Conservation (phyloP, 139 green algal species). For the Picochlorum costavermella region DNA sequence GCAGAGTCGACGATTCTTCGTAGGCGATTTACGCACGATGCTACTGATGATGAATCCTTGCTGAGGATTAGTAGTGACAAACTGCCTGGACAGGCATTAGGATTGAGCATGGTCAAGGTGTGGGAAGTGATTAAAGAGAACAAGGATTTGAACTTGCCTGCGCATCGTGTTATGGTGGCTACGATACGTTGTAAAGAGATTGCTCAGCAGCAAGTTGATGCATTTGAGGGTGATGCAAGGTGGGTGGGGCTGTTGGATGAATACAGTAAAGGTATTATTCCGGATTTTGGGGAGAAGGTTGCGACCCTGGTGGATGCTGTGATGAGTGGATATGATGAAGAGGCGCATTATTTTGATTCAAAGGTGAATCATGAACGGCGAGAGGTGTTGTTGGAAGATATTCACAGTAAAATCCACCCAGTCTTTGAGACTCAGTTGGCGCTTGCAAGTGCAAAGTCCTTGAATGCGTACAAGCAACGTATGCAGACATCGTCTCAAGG, state of each 20-base stretch:
- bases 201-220: conserved; percentile 48
- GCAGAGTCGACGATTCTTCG: conserved; percentile 64
- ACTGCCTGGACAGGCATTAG: conserved; percentile 59
- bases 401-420: conserved; percentile 35
- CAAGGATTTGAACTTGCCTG: conserved; percentile 95
- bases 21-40: conserved; percentile 58
- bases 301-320: conserved; percentile 37
- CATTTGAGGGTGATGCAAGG: conserved; percentile 44
- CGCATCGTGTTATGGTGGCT: conserved; percentile 97
- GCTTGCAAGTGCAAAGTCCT: conserved; percentile 26
- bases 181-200: conserved; percentile 92
- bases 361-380: conserved; percentile 52
- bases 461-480: conserved; percentile 28
- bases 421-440: conserved; percentile 48
- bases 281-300: conserved; percentile 48
- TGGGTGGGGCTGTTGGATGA: conserved; percentile 45
- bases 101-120: conserved; percentile 68
- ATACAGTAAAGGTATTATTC: conserved; percentile 31
- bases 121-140: conserved; percentile 86
- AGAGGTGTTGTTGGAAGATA: conserved; percentile 45
- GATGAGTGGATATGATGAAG: conserved; percentile 66
- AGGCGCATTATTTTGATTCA: conserved; percentile 82
- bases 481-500: neutral
- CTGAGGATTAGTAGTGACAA: conserved; percentile 34
- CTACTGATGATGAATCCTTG: conserved; percentile 38